Evolutionary conservation across 768 basidiomycete species (phyloP).

Genomic region (Mycena haematopus): DNA sequence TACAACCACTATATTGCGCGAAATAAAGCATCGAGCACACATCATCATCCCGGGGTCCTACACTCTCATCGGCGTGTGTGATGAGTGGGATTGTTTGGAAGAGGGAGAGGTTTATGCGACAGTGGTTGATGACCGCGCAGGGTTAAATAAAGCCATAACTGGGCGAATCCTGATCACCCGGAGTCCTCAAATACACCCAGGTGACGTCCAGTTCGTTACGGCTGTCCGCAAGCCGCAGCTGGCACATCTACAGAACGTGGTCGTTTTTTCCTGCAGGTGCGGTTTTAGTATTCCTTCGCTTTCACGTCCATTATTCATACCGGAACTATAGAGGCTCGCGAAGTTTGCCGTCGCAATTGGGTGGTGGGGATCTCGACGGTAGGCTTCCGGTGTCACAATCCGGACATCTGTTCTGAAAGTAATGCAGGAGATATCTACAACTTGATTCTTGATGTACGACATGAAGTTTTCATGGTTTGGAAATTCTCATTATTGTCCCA

Average conservation of each 20-base stretch:
- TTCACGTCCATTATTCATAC: not conserved
- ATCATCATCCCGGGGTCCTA: constrained; percentile 55
- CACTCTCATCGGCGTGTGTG: constrained; percentile 60
- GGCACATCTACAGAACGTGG: constrained; percentile 49
- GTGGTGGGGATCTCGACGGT: constrained; percentile 62
- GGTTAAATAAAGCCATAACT: constrained; percentile 35
- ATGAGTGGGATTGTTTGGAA: constrained; percentile 52
- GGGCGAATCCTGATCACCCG: constrained; percentile 54
- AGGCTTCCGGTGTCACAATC: constrained; percentile 38
- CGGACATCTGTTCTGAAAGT: not conserved
- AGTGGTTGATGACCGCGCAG: constrained; percentile 39
- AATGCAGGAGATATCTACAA: constrained; percentile 53
- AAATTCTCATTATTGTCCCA: constrained; percentile 24
- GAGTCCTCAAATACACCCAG: constrained; percentile 61
- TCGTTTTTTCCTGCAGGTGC: constrained; percentile 58
- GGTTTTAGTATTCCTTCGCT: constrained; percentile 15
- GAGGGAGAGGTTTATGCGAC: constrained; percentile 58
- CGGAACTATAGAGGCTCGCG: constrained; percentile 44
- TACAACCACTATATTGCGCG: constrained; percentile 53
- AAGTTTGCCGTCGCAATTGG: constrained; percentile 53
- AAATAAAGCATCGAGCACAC: constrained; percentile 57
- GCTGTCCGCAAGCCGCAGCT: constrained; percentile 50
- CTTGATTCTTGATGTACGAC: constrained; percentile 47
- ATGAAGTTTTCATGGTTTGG: not conserved
- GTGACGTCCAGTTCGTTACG: constrained; percentile 48